These are phyloP conservation scores for Boletus edulis DNA, from an alignment of 768 basidiomycete species.

Conservation along the genomic window DNA sequence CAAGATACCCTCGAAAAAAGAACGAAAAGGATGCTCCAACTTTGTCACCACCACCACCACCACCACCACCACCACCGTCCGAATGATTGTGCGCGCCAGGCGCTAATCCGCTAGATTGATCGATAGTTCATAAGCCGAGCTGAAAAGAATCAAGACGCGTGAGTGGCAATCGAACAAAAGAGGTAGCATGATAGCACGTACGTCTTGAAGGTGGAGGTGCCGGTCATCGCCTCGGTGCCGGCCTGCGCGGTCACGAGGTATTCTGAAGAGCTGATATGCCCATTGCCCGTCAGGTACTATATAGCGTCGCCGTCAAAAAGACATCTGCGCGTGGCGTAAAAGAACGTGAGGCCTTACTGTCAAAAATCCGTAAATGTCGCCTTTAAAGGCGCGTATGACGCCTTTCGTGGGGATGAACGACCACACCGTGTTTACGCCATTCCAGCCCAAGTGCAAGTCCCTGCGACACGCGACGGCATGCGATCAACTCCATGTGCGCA, in stretches of 20 bases:
- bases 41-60: too few species aligned
- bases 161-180: background rate
- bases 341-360: constrained; percentile 30
- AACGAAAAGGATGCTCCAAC: too few species aligned
- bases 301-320: background rate
- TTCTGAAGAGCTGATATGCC: constrained; percentile 47
- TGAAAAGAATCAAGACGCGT: constrained; percentile 15
- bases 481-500: background rate
- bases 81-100: background rate
- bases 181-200: constrained; percentile 27
- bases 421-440: constrained; percentile 51
- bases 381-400: constrained; percentile 47
- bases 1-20: too few species aligned
- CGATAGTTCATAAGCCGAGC: constrained; percentile 44
- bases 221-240: constrained; percentile 61
- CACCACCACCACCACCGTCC: too few species aligned
- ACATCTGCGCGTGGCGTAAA: background rate
- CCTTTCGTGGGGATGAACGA: constrained; percentile 44
- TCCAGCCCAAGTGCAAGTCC: constrained; percentile 55
- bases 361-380: constrained; percentile 53
- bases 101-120: constrained; percentile 37
- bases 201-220: constrained; percentile 54
- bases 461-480: constrained; percentile 23
- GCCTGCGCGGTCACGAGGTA: constrained; percentile 59
- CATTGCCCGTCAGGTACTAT: constrained; percentile 53